Evolutionary conservation across 2,329 filamentous ascomycete genomes (phyloP).

Genomic region (Lomentospora prolificans): DNA sequence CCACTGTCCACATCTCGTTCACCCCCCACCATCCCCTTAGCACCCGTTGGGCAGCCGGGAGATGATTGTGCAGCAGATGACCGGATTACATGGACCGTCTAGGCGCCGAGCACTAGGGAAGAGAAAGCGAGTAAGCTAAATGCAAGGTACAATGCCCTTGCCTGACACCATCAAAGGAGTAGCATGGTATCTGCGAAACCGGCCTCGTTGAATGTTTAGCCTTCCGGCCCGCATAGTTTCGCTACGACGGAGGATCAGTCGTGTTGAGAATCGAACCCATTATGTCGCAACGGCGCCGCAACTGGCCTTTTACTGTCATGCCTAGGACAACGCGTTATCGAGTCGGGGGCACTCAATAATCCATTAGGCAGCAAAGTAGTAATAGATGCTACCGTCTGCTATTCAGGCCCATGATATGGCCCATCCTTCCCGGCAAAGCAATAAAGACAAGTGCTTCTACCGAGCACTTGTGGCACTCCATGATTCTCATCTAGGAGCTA

Average conservation of each 20-base stretch:
- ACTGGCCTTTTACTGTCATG: slow-evolving; percentile 24
- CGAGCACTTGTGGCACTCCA: no score
- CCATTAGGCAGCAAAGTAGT: neutral
- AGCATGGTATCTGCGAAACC: no score
- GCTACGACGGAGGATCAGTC: slow-evolving; percentile 23
- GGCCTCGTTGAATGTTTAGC: no score
- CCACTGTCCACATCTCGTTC: neutral
- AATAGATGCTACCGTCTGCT: no score
- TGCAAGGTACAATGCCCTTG: neutral
- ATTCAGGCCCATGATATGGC: no score
- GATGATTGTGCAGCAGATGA: neutral
- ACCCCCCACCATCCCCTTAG: neutral
- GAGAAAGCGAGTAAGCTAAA: no score
- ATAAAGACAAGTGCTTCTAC: no score
- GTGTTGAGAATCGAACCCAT: no score
- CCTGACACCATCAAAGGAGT: no score
- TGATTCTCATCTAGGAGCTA: neutral
- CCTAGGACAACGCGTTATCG: slow-evolving; percentile 20
- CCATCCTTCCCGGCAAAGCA: no score
- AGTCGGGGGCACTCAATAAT: neutral
- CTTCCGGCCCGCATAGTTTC: slow-evolving; percentile 21
- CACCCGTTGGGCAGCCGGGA: neutral
- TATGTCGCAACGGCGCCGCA: neutral
- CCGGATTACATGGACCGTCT: no score
- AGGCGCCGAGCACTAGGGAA: no score